These are phyloP conservation scores for Tothia fuscella DNA, from an alignment of 2,329 filamentous ascomycete genomes.

Conservation along the genomic window DNA sequence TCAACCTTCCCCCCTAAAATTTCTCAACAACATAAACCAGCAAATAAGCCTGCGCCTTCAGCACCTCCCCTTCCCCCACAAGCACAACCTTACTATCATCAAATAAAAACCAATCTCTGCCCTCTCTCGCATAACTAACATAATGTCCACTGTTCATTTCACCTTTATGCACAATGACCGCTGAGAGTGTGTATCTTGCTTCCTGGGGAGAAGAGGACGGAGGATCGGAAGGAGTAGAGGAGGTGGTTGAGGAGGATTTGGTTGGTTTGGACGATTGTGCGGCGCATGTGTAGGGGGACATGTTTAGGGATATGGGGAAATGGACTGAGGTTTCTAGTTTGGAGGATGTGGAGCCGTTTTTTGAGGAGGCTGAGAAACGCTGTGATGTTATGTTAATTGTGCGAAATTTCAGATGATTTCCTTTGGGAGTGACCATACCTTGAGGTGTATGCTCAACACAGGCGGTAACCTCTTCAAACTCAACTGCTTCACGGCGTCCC, in stretches of 20 bases:
- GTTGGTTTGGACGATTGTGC: slow-evolving; percentile 10
- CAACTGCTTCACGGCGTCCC: slow-evolving; percentile 65
- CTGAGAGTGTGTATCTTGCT: slow-evolving; percentile 69
- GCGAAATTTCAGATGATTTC: neutral
- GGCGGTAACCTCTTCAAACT: slow-evolving; percentile 77
- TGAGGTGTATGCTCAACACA: slow-evolving; percentile 83
- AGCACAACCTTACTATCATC: slow-evolving; percentile 88
- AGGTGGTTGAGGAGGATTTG: slow-evolving; percentile 10
- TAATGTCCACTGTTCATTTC: slow-evolving; percentile 91
- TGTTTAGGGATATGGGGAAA: slow-evolving; percentile 78
- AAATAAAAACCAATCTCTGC: slow-evolving; percentile 86
- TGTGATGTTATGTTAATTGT: slow-evolving; percentile 20
- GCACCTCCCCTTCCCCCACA: slow-evolving; percentile 71
- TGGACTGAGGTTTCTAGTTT: slow-evolving; percentile 82
- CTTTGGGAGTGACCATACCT: slow-evolving; percentile 47
- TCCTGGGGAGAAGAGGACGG: no score
- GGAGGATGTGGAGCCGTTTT: slow-evolving; percentile 69
- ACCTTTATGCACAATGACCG: slow-evolving; percentile 85
- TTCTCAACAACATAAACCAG: slow-evolving; percentile 56
- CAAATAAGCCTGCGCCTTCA: slow-evolving; percentile 77
- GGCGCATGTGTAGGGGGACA: slow-evolving; percentile 72
- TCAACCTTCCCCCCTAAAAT: no score
- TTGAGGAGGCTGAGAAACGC: slow-evolving; percentile 66
- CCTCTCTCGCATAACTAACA: slow-evolving; percentile 75
- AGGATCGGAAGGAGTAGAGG: no score